phyloP scores from a whole-genome alignment of 73 alveolate genomes.

The Stentor roeselii region DNA sequence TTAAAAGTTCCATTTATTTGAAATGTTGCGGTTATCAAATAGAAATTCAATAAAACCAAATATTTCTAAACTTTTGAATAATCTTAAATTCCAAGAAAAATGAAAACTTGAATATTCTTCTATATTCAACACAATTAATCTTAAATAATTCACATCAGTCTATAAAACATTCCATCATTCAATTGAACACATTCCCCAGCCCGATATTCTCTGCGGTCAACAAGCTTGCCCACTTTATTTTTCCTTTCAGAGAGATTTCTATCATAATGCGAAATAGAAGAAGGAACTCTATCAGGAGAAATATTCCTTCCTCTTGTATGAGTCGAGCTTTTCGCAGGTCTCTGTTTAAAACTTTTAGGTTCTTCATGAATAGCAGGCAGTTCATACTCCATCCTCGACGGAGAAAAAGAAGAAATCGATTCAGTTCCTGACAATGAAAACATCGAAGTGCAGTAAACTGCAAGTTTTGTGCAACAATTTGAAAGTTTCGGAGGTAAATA shows the following conservation, averaged over 20 bases:
- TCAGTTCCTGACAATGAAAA: not conserved
- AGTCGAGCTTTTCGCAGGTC: not conserved
- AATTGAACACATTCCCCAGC: not conserved
- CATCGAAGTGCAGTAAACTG: not conserved
- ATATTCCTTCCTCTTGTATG: not conserved
- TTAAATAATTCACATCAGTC: slow-evolving; percentile 2
- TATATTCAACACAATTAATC: no score
- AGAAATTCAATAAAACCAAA: no score
- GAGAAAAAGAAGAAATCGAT: not conserved
- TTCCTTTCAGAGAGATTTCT: not conserved
- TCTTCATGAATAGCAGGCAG: not conserved
- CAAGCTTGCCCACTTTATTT: no score
- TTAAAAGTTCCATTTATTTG: no score
- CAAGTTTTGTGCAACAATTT: not conserved
- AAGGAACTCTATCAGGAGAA: not conserved
- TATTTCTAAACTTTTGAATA: no score
- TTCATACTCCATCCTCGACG: not conserved
- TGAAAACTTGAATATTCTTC: no score
- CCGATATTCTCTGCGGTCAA: not conserved
- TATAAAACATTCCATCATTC: not conserved
- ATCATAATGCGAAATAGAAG: not conserved
- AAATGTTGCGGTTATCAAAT: no score
- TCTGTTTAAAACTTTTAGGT: not conserved
- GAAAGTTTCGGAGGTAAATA: slow-evolving; percentile 9
- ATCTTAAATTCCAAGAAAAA: no score